Percentiles rank a stretch among this genome's conserved stretches.
These are phyloP conservation scores for Kwoniella sp. DNA, from an alignment of 768 basidiomycete species.

Conservation along the genomic window DNA sequence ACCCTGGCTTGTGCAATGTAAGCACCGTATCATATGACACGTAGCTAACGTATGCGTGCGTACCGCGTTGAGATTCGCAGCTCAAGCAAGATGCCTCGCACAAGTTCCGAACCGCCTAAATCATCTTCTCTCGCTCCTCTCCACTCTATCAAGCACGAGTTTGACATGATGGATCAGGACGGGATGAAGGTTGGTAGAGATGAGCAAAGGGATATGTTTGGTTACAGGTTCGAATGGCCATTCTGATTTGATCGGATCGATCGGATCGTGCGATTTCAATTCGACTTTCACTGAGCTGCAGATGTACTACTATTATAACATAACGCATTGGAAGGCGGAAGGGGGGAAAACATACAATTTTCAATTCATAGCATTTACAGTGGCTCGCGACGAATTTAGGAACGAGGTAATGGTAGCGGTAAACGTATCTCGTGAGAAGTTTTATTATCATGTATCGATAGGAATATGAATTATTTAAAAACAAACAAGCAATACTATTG, in stretches of 20 bases:
- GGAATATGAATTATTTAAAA: background rate
- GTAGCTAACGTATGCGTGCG: constrained; percentile 2
- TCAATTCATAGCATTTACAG: background rate
- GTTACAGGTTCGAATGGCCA: constrained; percentile 34
- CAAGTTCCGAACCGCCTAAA: constrained; percentile 26
- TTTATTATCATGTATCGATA: background rate
- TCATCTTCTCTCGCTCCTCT: background rate
- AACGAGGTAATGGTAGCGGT: background rate
- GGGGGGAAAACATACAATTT: background rate
- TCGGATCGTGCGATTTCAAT: no score
- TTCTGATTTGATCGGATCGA: constrained; percentile 9
- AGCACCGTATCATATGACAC: background rate
- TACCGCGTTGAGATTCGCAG: constrained; percentile 21
- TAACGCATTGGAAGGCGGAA: background rate
- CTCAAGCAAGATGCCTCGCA: constrained; percentile 23
- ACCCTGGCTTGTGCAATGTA: no score
- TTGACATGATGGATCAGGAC: constrained; percentile 18
- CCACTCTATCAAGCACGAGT: background rate
- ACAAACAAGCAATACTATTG: no score
- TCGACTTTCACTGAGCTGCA: background rate
- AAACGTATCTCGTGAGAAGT: background rate
- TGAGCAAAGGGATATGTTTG: constrained; percentile 17
- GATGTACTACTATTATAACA: background rate
- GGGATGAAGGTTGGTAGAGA: constrained; percentile 10
- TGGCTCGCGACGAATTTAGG: background rate